Evolutionary conservation across 2,329 filamentous ascomycete genomes (phyloP).

Genomic region (Penicillium italicum): DNA sequence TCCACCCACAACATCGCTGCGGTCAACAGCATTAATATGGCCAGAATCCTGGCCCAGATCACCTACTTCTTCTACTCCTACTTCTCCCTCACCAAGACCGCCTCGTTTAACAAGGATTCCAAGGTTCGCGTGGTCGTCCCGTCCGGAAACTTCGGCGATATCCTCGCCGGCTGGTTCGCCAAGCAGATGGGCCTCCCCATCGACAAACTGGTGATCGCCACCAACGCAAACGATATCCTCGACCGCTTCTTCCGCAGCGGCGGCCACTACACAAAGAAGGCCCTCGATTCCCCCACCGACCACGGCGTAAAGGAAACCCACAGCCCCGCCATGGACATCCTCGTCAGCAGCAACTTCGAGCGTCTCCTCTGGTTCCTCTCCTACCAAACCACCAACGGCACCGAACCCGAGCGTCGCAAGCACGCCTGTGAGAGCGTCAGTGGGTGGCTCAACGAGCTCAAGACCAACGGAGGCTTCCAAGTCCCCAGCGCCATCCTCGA

Average conservation of each 20-base stretch:
- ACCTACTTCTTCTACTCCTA: slow-evolving; percentile 97
- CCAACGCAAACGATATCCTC: slow-evolving; percentile 96
- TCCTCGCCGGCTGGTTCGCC: slow-evolving; percentile 84
- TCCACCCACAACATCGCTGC: slow-evolving; percentile 77
- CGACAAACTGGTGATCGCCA: slow-evolving; percentile 86
- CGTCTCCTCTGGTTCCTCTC: slow-evolving; percentile 90
- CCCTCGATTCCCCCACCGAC: slow-evolving; percentile 37
- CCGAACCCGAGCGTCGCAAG: slow-evolving; percentile 46
- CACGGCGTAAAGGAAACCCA: slow-evolving; percentile 68
- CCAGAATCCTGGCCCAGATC: slow-evolving; percentile 91
- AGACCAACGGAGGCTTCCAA: slow-evolving; percentile 74
- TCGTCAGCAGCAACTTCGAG: slow-evolving; percentile 96
- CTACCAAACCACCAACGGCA: slow-evolving; percentile 56
- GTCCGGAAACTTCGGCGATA: slow-evolving; percentile 95
- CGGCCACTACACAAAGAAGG: slow-evolving; percentile 80
- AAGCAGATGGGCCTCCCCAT: slow-evolving; percentile 82
- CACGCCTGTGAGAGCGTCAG: slow-evolving; percentile 69
- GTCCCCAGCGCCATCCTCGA: slow-evolving; percentile 72
- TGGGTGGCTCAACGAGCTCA: slow-evolving; percentile 75
- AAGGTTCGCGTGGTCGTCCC: slow-evolving; percentile 79
- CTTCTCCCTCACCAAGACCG: slow-evolving; percentile 65
- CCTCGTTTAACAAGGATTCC: slow-evolving; percentile 56
- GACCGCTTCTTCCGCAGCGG: slow-evolving; percentile 88
- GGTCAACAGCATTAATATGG: slow-evolving; percentile 96
- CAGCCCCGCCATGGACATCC: slow-evolving; percentile 94